phyloP scores from a whole-genome alignment of 768 basidiomycete genomes.

The Xerocomus brunneocitrinus region DNA sequence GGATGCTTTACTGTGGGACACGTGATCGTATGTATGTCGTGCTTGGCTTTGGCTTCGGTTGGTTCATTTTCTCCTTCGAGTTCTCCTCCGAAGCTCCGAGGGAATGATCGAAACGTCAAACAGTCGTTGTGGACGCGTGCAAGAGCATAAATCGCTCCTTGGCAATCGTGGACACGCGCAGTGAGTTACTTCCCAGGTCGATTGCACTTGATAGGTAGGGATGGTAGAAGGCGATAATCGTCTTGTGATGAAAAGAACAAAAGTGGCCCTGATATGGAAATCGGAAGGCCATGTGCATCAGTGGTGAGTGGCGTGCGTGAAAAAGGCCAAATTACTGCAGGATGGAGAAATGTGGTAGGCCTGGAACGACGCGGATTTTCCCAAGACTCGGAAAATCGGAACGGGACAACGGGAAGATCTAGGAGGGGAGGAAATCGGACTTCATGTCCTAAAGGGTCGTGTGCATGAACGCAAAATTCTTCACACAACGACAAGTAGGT shows the following conservation, averaged over 20 bases:
- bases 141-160: background rate
- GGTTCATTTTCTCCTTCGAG: background rate
- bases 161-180: background rate
- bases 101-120: conserved; percentile 4
- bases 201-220: background rate
- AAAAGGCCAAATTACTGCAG: conserved; percentile 6
- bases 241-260: background rate
- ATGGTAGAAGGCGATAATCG: background rate
- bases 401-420: background rate
- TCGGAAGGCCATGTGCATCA: background rate
- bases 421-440: background rate
- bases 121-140: background rate
- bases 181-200: background rate
- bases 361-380: conserved; percentile 1
- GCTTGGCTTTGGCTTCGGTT: background rate
- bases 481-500: background rate
- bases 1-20: background rate
- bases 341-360: conserved; percentile 8
- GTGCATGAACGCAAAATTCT: background rate
- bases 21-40: conserved; percentile 7
- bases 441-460: background rate
- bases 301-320: background rate
- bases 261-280: conserved; percentile 4
- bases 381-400: conserved; percentile 14
- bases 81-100: conserved; percentile 21